Evolutionary conservation across 371 early-diverging fungal genomes (phyloP).

Genomic region (Dipsacomyces acuminosporus): DNA sequence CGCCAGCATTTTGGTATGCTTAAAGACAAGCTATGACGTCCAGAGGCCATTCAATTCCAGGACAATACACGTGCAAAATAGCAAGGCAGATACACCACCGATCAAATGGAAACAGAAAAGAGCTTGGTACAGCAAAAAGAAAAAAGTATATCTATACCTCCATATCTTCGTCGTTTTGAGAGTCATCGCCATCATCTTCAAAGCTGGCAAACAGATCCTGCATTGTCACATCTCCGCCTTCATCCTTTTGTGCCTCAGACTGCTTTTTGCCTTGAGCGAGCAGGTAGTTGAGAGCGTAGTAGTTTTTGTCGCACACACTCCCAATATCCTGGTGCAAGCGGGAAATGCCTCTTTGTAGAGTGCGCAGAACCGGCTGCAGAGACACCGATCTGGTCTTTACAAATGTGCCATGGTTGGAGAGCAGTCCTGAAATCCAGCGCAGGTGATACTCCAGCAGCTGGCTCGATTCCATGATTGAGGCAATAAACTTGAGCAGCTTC

Average conservation of each 20-base stretch:
- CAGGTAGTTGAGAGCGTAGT: constrained; percentile 69
- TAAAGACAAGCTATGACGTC: too few relatives aligned
- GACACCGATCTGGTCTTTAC: constrained; percentile 73
- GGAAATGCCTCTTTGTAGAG: constrained; percentile 68
- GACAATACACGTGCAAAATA: too few relatives aligned
- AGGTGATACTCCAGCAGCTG: constrained; percentile 85
- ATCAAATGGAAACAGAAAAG: too few relatives aligned
- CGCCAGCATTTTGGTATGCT: too few relatives aligned
- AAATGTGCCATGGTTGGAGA: constrained; percentile 77
- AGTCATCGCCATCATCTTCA: constrained; percentile 11
- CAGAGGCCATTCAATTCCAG: too few relatives aligned
- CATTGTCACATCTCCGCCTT: constrained; percentile 22
- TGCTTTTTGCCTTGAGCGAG: constrained; percentile 49
- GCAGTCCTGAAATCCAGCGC: constrained; percentile 68
- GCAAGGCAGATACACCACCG: too few relatives aligned
- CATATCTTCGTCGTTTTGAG: constrained; percentile 9
- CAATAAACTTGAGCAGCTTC: constrained; percentile 75
- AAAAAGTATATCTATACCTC: too few relatives aligned
- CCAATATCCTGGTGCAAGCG: constrained; percentile 45
- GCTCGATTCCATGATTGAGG: constrained; percentile 64
- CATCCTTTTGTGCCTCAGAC: constrained; percentile 13
- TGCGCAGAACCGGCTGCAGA: constrained; percentile 70
- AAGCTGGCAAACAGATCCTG: constrained; percentile 22
- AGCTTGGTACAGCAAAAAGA: too few relatives aligned
- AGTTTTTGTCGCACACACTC: constrained; percentile 74